Evolutionary conservation across 345 rosid species (phyloP).

Genomic region (Lenwebbia sp.): DNA sequence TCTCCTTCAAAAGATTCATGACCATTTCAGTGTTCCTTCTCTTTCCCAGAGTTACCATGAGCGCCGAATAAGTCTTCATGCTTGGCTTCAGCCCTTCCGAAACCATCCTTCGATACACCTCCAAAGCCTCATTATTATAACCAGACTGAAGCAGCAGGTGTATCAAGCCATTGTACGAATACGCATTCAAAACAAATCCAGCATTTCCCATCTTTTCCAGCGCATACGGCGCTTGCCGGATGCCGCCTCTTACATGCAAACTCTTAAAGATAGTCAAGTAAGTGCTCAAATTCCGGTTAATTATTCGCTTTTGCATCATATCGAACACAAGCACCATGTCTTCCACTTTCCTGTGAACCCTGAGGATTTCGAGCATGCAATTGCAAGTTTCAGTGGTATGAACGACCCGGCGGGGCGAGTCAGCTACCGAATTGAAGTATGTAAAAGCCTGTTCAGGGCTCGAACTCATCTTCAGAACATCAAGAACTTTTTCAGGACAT

Average conservation of each 20-base stretch:
- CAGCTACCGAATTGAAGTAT: conserved; percentile 56
- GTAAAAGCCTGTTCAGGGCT: conserved; percentile 46
- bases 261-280: conserved; percentile 54
- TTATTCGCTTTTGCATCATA: conserved; percentile 72
- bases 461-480: conserved; percentile 34
- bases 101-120: conserved; percentile 57
- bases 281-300: conserved; percentile 50
- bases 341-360: conserved; percentile 39
- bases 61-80: conserved; percentile 84
- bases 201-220: conserved; percentile 51
- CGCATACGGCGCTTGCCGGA: conserved; percentile 42
- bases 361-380: conserved; percentile 68
- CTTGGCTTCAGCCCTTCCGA: conserved; percentile 84
- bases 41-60: conserved; percentile 88
- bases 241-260: conserved; percentile 50
- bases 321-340: conserved; percentile 68
- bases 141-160: conserved; percentile 62
- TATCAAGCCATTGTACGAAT: conserved; percentile 75
- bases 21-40: conserved; percentile 60
- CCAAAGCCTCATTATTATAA: conserved; percentile 51
- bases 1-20: conserved; percentile 66
- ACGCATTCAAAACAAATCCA: conserved; percentile 64
- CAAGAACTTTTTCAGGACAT: conserved; percentile 37
- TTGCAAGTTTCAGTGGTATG: conserved; percentile 70
- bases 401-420: conserved; percentile 18